Percentiles rank a stretch among this genome's conserved stretches.
Evolutionary conservation across 345 rosid genomes (phyloP).

Genomic region (Hypericum perforatum): DNA sequence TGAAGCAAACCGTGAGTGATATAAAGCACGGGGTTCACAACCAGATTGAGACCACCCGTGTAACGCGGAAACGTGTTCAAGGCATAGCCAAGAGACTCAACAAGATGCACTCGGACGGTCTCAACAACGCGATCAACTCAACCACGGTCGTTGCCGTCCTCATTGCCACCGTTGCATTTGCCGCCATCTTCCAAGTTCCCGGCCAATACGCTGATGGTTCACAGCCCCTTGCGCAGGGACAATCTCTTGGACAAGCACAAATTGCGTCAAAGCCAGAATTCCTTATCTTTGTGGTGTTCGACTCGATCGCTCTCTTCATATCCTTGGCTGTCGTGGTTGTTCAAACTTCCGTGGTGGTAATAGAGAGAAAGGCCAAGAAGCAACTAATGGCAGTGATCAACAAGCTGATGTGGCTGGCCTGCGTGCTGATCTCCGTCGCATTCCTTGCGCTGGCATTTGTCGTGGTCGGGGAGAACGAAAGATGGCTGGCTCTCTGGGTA

Average conservation of each 20-base stretch:
- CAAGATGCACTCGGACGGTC: conserved; percentile 78
- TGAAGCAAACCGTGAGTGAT: conserved; percentile 84
- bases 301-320: conserved; percentile 80
- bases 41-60: conserved; percentile 64
- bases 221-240: conserved; percentile 10
- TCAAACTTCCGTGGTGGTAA: conserved; percentile 81
- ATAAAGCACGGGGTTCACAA: conserved; percentile 76
- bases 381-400: conserved; percentile 84
- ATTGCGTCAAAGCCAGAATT: conserved; percentile 49
- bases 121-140: conserved; percentile 85
- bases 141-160: conserved; percentile 87
- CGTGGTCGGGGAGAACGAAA: conserved; percentile 51
- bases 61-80: conserved; percentile 58
- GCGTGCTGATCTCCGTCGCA: conserved; percentile 71
- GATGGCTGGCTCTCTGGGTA: conserved; percentile 48
- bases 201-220: conserved; percentile 65
- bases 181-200: conserved; percentile 85
- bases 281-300: conserved; percentile 57
- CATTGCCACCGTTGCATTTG: conserved; percentile 86
- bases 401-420: conserved; percentile 95
- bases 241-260: conserved; percentile 56
- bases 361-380: conserved; percentile 70
- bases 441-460: conserved; percentile 63
- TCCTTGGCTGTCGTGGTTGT: conserved; percentile 91
- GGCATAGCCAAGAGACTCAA: conserved; percentile 71